Percentiles rank a stretch among this genome's conserved stretches.
phyloP scores from a whole-genome alignment of 306 rosid genomes.

The Prunus armeniaca region DNA sequence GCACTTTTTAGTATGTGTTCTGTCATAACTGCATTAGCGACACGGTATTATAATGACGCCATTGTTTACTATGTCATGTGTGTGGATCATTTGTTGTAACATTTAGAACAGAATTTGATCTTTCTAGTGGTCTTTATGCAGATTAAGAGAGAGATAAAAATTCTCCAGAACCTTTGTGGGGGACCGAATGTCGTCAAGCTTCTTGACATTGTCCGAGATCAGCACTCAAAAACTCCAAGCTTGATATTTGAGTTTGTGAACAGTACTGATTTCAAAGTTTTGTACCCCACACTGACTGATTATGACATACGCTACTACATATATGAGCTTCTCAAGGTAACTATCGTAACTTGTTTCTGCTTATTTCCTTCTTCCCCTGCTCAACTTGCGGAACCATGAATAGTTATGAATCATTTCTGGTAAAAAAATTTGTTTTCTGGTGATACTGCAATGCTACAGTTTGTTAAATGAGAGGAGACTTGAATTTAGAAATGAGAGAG shows the following conservation, averaged over 20 bases:
- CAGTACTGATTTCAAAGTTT: conserved; percentile 86
- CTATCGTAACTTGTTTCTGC: conserved; percentile 4
- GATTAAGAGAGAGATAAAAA: conserved; percentile 93
- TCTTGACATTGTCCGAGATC: conserved; percentile 85
- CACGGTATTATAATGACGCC: neutral
- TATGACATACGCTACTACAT: conserved; percentile 93
- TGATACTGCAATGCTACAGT: neutral
- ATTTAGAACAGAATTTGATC: neutral
- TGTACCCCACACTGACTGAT: conserved; percentile 83
- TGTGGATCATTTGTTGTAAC: neutral
- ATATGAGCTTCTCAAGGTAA: conserved; percentile 92
- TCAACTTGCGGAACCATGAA: conserved; percentile 5
- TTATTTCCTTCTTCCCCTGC: conserved; percentile 11
- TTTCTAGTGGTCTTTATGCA: conserved; percentile 33
- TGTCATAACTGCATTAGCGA: neutral
- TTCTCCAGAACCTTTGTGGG: conserved; percentile 91
- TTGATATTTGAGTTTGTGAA: conserved; percentile 86
- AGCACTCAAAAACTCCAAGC: conserved; percentile 90
- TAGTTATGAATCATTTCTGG: neutral
- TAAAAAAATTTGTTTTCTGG: neutral
- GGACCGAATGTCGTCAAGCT: conserved; percentile 93
- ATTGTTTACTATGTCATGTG: neutral
- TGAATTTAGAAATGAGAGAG: neutral
- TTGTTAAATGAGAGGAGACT: conserved; percentile 3
- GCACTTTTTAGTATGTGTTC: neutral